phyloP scores from a whole-genome alignment of 441 rosid genomes.

The Viola pubescens region DNA sequence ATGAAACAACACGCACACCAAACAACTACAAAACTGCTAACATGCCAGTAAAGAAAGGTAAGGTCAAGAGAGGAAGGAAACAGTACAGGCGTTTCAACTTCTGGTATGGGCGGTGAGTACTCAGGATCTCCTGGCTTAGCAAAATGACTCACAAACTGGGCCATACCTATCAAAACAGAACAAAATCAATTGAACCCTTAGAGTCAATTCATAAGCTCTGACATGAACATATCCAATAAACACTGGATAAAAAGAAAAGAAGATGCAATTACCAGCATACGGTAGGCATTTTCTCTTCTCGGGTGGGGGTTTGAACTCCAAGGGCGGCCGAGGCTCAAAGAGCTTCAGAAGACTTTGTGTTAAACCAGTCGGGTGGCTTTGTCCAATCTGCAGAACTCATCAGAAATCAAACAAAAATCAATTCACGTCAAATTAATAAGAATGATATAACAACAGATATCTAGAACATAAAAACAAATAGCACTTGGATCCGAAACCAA shows the following conservation, averaged over 20 bases:
- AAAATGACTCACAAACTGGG: constrained; percentile 68
- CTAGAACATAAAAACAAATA: background rate
- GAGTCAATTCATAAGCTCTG: constrained; percentile 1
- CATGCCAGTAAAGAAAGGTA: background rate
- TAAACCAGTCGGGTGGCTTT: constrained; percentile 92
- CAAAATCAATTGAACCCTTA: background rate
- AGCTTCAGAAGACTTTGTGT: constrained; percentile 84
- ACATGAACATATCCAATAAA: background rate
- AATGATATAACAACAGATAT: background rate
- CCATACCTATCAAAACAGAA: constrained; percentile 54
- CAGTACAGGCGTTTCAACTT: constrained; percentile 82
- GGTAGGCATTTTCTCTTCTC: constrained; percentile 92
- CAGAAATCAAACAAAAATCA: background rate
- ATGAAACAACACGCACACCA: background rate
- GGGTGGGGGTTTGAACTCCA: constrained; percentile 76
- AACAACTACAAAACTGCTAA: too few relatives aligned
- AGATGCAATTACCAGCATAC: constrained; percentile 38
- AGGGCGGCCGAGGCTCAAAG: constrained; percentile 84
- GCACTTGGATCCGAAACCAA: too few relatives aligned
- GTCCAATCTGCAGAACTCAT: constrained; percentile 65
- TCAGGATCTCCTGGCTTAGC: constrained; percentile 87
- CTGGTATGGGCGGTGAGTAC: constrained; percentile 73
- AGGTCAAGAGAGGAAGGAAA: background rate
- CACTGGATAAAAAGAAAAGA: background rate
- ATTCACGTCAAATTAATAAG: background rate